Percentiles rank a stretch among this genome's conserved stretches.
Conservation (phyloP, 2,329 filamentous ascomycete genomes). For the Alternaria burnsii region DNA sequence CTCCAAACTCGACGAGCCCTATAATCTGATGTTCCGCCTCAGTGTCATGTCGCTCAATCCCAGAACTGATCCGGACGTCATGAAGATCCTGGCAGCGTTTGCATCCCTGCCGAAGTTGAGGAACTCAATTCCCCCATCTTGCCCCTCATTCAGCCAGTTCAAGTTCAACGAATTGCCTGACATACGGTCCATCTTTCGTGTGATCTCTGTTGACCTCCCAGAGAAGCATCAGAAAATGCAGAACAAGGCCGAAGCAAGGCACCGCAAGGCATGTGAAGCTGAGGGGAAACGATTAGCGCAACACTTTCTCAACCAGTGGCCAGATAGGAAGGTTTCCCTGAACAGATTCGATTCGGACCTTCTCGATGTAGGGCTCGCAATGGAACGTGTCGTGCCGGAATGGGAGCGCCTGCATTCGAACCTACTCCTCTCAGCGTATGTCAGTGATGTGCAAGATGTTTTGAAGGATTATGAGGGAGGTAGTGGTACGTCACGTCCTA, state of each 20-base stretch:
- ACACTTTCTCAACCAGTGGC: too few species aligned
- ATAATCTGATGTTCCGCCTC: constrained; percentile 55
- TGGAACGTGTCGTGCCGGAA: too few species aligned
- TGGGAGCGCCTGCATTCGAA: too few species aligned
- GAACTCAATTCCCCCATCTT: constrained; percentile 21
- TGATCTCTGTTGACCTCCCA: constrained; percentile 35
- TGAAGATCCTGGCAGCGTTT: constrained; percentile 52
- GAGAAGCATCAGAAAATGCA: constrained; percentile 7
- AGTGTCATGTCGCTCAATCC: constrained; percentile 53
- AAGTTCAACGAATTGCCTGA: constrained; percentile 43
- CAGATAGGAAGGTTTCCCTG: too few species aligned
- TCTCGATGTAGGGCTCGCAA: too few species aligned
- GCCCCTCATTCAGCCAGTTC: constrained; percentile 43
- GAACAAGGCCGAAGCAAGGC: not conserved
- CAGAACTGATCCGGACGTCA: constrained; percentile 47
- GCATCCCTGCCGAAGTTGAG: constrained; percentile 12
- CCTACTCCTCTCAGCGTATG: not conserved
- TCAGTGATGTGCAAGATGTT: constrained; percentile 54
- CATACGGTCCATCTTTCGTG: constrained; percentile 41
- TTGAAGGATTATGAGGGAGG: constrained; percentile 42
- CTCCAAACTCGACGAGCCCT: constrained; percentile 28
- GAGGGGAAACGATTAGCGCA: too few species aligned
- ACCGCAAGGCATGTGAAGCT: too few species aligned
- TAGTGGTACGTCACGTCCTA: constrained; percentile 13
- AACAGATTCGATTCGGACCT: too few species aligned